Evolutionary conservation across 805 yeast species (phyloP), one percentile per base, ranked within the genome.

Genomic region (Candida ortonii): DNA sequence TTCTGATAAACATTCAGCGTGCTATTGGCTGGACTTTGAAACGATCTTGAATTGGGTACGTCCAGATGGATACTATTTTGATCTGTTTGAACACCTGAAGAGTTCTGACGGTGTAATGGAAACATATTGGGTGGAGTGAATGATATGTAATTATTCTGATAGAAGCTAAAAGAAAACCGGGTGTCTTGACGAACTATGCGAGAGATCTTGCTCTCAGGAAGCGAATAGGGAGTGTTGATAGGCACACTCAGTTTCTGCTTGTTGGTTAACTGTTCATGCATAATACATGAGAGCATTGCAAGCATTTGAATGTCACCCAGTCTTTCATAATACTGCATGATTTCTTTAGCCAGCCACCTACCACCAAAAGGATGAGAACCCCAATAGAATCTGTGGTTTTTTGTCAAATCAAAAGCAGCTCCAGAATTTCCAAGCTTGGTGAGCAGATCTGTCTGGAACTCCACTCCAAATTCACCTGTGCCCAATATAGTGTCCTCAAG

Each of bases 301-400:
- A 89, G 63, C 95, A 90, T 86, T 56, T 90, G 97, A 17, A 86
- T 60, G 50, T 90, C 82, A 2, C 80, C 77, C 25, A 67, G 52
- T 21, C 50, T 60, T 47, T 81, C 93, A 52, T 80, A 87, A 47
- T 80, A 80, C 1, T 56, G 52, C 50, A 89, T 66, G 24, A 87
- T 64, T 39, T 76, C 74, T 16, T 68, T 68, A 0, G 86, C 67
- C 15, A 86, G 62, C 84, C 86, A 76, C 9, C 68, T 47, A 24
- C 78, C 69, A 1, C 95, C 95, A 54, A 81, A 73, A 0, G 88
- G 89, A 54, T 85, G 94, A 4, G 72, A 61, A 0, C 90, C 90
- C 96, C 96, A 89, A 38, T 70, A 73, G 41, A 76, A 73, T 15
- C 59, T 38, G 31, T 43, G 49, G 36, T 46, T 47, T 6, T 38